These are phyloP conservation scores for Lactarius quietus DNA, from an alignment of 768 basidiomycete species.

Conservation along the genomic window DNA sequence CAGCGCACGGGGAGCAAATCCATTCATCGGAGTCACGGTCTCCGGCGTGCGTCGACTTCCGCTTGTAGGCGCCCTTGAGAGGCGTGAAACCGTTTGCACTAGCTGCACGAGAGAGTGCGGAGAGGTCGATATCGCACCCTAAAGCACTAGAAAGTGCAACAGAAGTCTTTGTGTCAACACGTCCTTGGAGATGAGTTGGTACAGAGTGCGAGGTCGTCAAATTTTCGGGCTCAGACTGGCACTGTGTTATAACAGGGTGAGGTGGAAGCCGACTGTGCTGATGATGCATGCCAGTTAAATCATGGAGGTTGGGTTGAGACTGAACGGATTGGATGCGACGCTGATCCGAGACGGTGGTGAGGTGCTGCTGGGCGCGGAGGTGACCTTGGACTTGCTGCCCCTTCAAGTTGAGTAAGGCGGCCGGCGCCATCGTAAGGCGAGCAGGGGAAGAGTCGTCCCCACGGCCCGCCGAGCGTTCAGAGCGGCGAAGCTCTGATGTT, in stretches of 20 bases:
- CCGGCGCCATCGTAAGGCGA: conserved; percentile 73
- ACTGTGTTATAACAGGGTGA: conserved; percentile 23
- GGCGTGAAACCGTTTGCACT: conserved; percentile 25
- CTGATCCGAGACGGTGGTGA: conserved; percentile 27
- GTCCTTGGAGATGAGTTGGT: conserved; percentile 18
- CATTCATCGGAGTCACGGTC: conserved; percentile 5
- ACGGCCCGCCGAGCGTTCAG: conserved; percentile 50
- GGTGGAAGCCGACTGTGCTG: conserved; percentile 23
- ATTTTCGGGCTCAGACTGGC: conserved; percentile 7
- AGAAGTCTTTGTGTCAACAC: not conserved
- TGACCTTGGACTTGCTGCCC: conserved; percentile 51
- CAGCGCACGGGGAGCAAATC: not conserved
- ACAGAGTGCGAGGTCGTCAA: conserved; percentile 10
- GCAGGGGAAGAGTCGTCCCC: conserved; percentile 63
- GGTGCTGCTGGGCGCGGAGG: conserved; percentile 18
- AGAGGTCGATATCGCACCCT: conserved; percentile 25
- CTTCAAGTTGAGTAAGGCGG: conserved; percentile 68
- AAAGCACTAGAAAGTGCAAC: conserved; percentile 7
- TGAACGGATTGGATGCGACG: conserved; percentile 23
- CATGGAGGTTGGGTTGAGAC: conserved; percentile 6
- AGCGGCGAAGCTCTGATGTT: conserved; percentile 68
- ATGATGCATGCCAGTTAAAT: conserved; percentile 1
- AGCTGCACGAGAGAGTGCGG: conserved; percentile 21
- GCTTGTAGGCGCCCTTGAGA: conserved; percentile 23
- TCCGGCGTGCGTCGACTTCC: conserved; percentile 23